A percentile compares a stretch with the other conserved stretches of the same genome.
Conservation (phyloP, 2,329 filamentous ascomycete genomes). For the Mariannaea elegans region DNA sequence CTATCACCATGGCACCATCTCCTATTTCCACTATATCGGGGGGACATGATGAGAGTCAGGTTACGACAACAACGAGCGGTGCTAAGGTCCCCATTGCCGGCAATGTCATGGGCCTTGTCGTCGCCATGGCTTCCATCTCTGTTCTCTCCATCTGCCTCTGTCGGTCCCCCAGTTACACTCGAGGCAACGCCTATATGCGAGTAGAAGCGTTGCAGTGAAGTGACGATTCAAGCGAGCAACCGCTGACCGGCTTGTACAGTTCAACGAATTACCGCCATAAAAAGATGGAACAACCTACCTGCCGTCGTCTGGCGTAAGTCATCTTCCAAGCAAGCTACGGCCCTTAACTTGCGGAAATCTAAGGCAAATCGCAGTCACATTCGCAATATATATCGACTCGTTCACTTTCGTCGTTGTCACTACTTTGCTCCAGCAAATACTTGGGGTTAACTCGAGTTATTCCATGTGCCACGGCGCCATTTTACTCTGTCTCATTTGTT, state of each 20-base stretch:
- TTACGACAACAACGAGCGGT: conserved; percentile 9
- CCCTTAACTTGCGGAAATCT: background rate
- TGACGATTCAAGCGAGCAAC: background rate
- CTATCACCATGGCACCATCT: conserved; percentile 22
- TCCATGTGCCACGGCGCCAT: conserved; percentile 66
- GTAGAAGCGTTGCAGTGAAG: background rate
- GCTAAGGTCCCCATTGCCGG: conserved; percentile 45
- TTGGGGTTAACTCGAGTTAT: conserved; percentile 62
- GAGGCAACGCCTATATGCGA: background rate
- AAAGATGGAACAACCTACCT: conserved; percentile 52
- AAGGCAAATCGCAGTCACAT: conserved; percentile 56
- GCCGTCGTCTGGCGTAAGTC: conserved; percentile 55
- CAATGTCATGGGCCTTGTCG: conserved; percentile 47
- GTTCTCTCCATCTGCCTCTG: conserved; percentile 49
- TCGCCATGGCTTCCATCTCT: conserved; percentile 46
- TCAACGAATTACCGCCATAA: conserved; percentile 49
- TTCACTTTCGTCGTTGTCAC: conserved; percentile 67
- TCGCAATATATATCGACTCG: conserved; percentile 68
- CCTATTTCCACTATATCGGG: background rate
- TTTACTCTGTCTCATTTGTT: conserved; percentile 67
- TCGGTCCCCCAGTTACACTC: conserved; percentile 32
- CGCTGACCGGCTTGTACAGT: conserved; percentile 38
- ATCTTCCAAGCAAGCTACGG: background rate
- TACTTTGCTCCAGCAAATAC: conserved; percentile 63
- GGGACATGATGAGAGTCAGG: background rate